Percentiles rank a stretch among this genome's conserved stretches.
These are phyloP conservation scores for Scytalidium lignicola DNA, from an alignment of 2,329 filamentous ascomycete genomes.

Conservation along the genomic window DNA sequence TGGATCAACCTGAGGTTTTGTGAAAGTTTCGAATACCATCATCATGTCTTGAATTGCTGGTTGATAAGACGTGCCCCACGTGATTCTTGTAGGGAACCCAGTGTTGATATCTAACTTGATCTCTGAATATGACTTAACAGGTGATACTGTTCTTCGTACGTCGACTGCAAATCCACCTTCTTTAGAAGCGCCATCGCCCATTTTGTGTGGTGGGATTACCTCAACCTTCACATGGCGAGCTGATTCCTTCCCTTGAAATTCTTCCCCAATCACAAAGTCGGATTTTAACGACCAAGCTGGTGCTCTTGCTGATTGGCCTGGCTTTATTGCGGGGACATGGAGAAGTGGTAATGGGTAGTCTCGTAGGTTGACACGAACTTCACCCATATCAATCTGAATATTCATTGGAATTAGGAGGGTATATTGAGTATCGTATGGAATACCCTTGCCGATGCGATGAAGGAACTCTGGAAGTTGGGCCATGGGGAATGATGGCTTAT, in stretches of 20 bases:
- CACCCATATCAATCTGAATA: constrained; percentile 83
- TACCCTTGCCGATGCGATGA: constrained; percentile 89
- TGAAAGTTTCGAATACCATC: constrained; percentile 98
- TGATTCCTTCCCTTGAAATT: constrained; percentile 77
- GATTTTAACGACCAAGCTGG: constrained; percentile 80
- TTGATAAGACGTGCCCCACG: constrained; percentile 96
- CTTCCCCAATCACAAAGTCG: constrained; percentile 94
- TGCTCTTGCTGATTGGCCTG: constrained; percentile 71
- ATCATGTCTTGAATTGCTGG: constrained; percentile 99
- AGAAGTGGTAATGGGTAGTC: constrained; percentile 92
- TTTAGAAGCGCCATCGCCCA: constrained; percentile 48
- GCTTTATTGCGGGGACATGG: constrained; percentile 79
- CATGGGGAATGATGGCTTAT: constrained; percentile 89
- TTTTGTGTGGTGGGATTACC: constrained; percentile 65
- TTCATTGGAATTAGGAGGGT: constrained; percentile 85
- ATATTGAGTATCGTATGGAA: constrained; percentile 89
- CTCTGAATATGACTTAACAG: constrained; percentile 94
- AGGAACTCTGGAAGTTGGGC: constrained; percentile 78
- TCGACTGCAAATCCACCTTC: constrained; percentile 73
- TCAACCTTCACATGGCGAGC: constrained; percentile 76
- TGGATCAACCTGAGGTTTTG: constrained; percentile 88
- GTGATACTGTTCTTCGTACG: constrained; percentile 84
- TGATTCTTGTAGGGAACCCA: constrained; percentile 83
- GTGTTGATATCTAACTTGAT: constrained; percentile 92
- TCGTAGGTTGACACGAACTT: constrained; percentile 77